These are phyloP conservation scores for Boletus barrowsii DNA, from an alignment of 768 basidiomycete species.

Conservation along the genomic window DNA sequence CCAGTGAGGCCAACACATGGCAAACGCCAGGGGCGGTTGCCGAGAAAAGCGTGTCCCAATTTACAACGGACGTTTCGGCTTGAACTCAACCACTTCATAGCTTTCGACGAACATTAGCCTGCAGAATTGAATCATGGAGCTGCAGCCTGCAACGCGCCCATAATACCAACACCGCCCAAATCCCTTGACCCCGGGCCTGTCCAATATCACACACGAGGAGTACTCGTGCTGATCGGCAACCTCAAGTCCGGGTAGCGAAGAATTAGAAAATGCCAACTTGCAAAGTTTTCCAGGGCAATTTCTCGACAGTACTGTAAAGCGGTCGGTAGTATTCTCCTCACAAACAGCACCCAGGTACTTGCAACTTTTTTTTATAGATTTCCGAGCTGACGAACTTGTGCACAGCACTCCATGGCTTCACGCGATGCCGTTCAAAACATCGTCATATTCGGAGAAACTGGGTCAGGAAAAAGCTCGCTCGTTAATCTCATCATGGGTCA, in stretches of 20 bases:
- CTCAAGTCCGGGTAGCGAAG: not conserved
- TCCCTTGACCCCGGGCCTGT: slow-evolving; percentile 5
- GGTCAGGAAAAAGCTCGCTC: slow-evolving; percentile 42
- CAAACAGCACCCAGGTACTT: slow-evolving; percentile 9
- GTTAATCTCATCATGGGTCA: slow-evolving; percentile 39
- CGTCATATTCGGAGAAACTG: slow-evolving; percentile 32
- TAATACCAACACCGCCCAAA: not conserved
- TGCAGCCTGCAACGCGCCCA: not conserved
- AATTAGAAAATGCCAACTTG: not conserved
- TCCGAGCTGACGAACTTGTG: slow-evolving; percentile 3
- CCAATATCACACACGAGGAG: slow-evolving; percentile 10
- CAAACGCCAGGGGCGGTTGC: not conserved
- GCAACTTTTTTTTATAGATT: too few relatives aligned
- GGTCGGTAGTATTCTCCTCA: not conserved
- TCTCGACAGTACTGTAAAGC: not conserved
- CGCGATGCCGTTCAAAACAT: slow-evolving; percentile 22
- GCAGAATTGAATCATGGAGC: too few relatives aligned
- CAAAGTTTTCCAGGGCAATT: not conserved
- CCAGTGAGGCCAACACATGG: slow-evolving; percentile 3
- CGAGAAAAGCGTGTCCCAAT: not conserved
- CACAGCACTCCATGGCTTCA: slow-evolving; percentile 15
- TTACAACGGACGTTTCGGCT: not conserved
- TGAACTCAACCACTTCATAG: too few relatives aligned
- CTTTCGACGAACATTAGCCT: too few relatives aligned
- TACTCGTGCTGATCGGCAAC: slow-evolving; percentile 16